Conservation (phyloP, 1,284 basidiomycete species). For the Leccinum fuscescens region DNA sequence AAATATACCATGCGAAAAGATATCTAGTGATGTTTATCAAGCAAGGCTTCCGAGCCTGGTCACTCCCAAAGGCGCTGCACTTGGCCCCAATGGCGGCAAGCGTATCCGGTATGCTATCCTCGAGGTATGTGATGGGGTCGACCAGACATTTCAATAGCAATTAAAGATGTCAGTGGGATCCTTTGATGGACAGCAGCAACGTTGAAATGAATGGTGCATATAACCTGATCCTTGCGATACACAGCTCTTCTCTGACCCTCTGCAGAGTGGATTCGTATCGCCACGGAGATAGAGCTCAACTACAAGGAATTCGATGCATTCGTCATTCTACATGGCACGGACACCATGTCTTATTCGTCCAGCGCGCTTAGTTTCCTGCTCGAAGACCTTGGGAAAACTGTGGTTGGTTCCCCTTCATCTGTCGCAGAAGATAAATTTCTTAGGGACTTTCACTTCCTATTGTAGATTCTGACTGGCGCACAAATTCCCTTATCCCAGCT, state of each 20-base stretch:
- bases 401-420: conserved; percentile 44
- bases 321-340: conserved; percentile 89
- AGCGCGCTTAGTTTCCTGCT: conserved; percentile 87
- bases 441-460: background rate
- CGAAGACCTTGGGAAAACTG: conserved; percentile 88
- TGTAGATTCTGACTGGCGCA: conserved; percentile 82
- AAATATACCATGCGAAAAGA: background rate
- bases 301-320: conserved; percentile 85
- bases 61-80: conserved; percentile 66
- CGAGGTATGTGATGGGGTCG: conserved; percentile 51
- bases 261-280: conserved; percentile 85
- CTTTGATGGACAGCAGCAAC: conserved; percentile 86
- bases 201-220: conserved; percentile 70
- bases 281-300: conserved; percentile 89
- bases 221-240: background rate
- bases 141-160: conserved; percentile 4
- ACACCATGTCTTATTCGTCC: conserved; percentile 89
- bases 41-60: conserved; percentile 71
- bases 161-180: conserved; percentile 63
- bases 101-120: conserved; percentile 79
- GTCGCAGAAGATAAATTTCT: background rate
- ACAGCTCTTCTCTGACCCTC: conserved; percentile 5
- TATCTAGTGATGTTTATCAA: conserved; percentile 50
- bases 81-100: conserved; percentile 59
- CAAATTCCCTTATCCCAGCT: conserved; percentile 90